phyloP scores from a whole-genome alignment of 306 rosid genomes.

The Oemleria cerasiformis region DNA sequence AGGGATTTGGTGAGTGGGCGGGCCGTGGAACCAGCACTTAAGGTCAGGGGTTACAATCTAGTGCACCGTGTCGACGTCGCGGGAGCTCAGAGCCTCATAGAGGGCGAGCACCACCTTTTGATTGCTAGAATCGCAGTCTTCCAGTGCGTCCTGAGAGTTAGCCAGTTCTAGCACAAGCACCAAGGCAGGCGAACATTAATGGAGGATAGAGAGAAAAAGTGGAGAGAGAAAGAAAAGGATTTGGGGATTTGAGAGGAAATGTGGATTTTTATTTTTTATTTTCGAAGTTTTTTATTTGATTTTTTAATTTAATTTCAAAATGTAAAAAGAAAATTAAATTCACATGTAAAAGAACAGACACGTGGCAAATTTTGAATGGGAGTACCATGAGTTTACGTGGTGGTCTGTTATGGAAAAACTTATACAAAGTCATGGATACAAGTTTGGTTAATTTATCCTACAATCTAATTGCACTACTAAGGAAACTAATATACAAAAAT shows the following conservation, averaged over 20 bases:
- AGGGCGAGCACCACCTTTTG: constrained; percentile 65
- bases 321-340: no score
- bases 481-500: no score
- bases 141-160: constrained; percentile 55
- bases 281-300: no score
- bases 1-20: constrained; percentile 80
- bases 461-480: no score
- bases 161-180: constrained; percentile 67
- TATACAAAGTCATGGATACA: no score
- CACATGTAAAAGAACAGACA: no score
- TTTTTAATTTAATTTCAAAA: no score
- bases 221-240: not conserved
- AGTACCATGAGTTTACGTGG: no score
- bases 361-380: not conserved
- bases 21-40: constrained; percentile 99
- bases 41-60: constrained; percentile 66
- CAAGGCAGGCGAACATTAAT: not conserved
- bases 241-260: no score
- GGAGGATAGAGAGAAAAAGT: not conserved
- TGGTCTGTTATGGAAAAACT: no score
- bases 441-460: no score
- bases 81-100: constrained; percentile 75
- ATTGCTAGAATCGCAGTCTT: constrained; percentile 52
- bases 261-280: no score
- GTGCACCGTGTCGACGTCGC: constrained; percentile 65